Evolutionary conservation across 768 basidiomycete species (phyloP), one percentile per base, ranked within the genome.

Genomic region (Tricholomella constricta): DNA sequence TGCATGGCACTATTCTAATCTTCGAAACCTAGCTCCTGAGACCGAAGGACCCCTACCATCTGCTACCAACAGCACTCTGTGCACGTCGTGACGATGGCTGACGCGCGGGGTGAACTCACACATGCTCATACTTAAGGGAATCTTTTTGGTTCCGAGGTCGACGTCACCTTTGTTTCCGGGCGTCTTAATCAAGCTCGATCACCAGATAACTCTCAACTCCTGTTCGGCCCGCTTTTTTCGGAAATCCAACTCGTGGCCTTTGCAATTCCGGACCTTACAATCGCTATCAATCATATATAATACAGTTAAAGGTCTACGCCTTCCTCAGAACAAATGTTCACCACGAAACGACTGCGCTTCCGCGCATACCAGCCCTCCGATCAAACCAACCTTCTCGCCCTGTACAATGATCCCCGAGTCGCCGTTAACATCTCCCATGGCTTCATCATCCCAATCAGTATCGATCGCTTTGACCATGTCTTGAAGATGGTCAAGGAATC

Each of bases 361-460:
- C 74, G 71, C 12, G 64, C 70, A 8, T 69, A 63, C 52, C 25
- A 59, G 46, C 62, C 69, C 15, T 60, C 62, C 34, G 74, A 75
- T 47, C 57, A 72, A 32, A 61, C 65, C 32, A 63, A 65, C 32
- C 52, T 74, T 20, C 38, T 61, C 10, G 40, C 3, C 29, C 61
- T 74, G 47, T 67, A 65, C 62, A 68, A 58, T 46, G 62, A 72
- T 22, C 63, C 62, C n/a, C 59, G 54, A 46, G 63, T 74, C 27
- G 64, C 59, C 23, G 49, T 36, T 6, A 52, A 47, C 20, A 35
- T 59, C 31, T 48, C 51, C 2, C 45, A 55, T 34, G 47, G 48
- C 26, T 52, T 44, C 25, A 32, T 59, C 35, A 46, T 55, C 32
- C 58, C 61, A 1, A 40, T 47, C 31, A 51, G 37, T 37, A 2